Base-by-base conservation (phyloP, 78 protist genomes). In the Protostelium mycophagum region DNA sequence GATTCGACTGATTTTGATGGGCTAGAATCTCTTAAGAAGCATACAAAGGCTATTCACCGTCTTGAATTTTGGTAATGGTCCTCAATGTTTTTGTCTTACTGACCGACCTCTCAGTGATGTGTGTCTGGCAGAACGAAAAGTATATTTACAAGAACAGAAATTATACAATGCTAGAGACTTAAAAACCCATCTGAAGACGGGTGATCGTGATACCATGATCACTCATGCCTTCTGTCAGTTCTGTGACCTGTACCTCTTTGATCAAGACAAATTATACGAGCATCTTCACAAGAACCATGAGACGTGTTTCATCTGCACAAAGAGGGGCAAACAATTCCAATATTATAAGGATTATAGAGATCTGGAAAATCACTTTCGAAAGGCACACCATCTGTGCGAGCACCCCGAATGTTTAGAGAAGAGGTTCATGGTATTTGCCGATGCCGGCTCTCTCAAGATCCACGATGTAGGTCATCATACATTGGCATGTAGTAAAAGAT, bases 151-250 rank as follows among this genome's bases (percentile, higher is more conserved):
- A 10, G 91, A 92, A 86, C 94, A 92, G 36, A 38, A 92, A 51
- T 34, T 92, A 37, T 92, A 92, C 85, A 91, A 88, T 16, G 92
- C 94, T 35, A 83, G 87, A 5, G 34, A 38, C 25, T 0, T 92
- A 37, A 91, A 91, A n/a, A 84, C 89, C 29, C 94, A 92, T 85
- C 38, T 92, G 73, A 92, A 88, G 86, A 92, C 87, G 35, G 94
- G 94, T 28, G 73, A 51, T 51, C 73, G 73, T 25, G 73, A 51
- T 16, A 51, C 73, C 16, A 5, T 51, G 31, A 16, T 51, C 73
- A 16, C 16, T 16, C 94, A 92, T 88, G 92, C 94, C 38, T 37
- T 84, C 51, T 92, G 94, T 36, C 89, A 92, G 87, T 92, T 92
- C 63, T 92, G 94, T 88, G 88, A 88, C 25, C 34, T 63, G 28